A percentile compares a stretch with the other conserved stretches of the same genome.
These are phyloP conservation scores for Yamadazyma pseudoaaseri DNA, from an alignment of 1,139 yeast genomes.

Conservation along the genomic window DNA sequence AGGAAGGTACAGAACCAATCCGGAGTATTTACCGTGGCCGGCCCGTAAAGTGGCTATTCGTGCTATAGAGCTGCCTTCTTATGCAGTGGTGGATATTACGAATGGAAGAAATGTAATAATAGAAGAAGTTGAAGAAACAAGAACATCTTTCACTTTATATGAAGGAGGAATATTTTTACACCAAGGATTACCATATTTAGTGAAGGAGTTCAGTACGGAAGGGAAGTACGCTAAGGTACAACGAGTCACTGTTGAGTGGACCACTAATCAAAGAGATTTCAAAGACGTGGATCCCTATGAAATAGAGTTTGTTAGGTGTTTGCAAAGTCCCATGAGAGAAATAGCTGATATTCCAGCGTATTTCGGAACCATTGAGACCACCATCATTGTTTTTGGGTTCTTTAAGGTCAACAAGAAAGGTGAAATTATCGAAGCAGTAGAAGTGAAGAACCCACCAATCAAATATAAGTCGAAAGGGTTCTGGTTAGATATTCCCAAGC, in stretches of 20 bases:
- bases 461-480: constrained; percentile 70
- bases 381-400: constrained; percentile 84
- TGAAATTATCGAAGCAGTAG: constrained; percentile 86
- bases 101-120: constrained; percentile 70
- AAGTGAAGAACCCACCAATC: constrained; percentile 86
- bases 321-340: constrained; percentile 23
- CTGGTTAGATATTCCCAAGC: constrained; percentile 82
- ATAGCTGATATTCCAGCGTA: constrained; percentile 62
- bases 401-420: constrained; percentile 78
- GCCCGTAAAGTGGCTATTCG: constrained; percentile 71
- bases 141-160: constrained; percentile 87
- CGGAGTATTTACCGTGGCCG: constrained; percentile 78
- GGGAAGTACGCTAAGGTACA: constrained; percentile 78
- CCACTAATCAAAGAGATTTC: constrained; percentile 84
- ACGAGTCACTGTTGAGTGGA: constrained; percentile 91
- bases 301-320: constrained; percentile 61
- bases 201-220: constrained; percentile 77
- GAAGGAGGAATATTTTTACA: constrained; percentile 96
- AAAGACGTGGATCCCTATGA: constrained; percentile 88
- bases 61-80: constrained; percentile 75
- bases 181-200: constrained; percentile 87
- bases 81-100: constrained; percentile 87
- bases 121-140: constrained; percentile 86
- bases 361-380: constrained; percentile 71
- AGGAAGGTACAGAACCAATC: constrained; percentile 59